phyloP scores from a whole-genome alignment of 2,329 filamentous ascomycete species.

The Cercospora sp. region DNA sequence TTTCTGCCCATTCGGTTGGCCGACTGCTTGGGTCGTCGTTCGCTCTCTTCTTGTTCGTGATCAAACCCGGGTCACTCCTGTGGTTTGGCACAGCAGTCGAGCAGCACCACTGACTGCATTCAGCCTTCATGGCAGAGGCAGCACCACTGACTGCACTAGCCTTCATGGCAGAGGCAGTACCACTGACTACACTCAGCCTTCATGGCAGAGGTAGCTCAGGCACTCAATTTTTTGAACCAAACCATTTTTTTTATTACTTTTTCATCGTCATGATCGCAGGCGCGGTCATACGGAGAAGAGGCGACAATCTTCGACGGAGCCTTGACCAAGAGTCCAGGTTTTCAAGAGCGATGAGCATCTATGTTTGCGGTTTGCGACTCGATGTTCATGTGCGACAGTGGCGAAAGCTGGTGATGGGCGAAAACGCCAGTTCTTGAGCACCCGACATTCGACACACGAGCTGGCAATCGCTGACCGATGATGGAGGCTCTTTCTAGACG shows the following conservation, averaged over 20 bases:
- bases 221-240: conserved; percentile 4
- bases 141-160: background rate
- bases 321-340: background rate
- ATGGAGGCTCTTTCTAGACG: background rate
- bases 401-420: background rate
- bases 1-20: background rate
- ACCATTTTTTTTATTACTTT: background rate
- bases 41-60: background rate
- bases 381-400: background rate
- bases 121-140: background rate
- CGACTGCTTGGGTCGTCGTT: conserved; percentile 4
- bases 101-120: background rate
- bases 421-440: background rate
- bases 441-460: background rate
- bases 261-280: background rate
- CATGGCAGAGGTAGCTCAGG: background rate
- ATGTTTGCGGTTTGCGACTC: background rate
- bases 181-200: conserved; percentile 1
- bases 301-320: background rate
- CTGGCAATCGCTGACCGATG: background rate
- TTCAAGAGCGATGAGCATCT: background rate
- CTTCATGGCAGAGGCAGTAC: background rate
- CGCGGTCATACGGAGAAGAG: conserved; percentile 2
- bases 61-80: background rate
- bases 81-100: conserved; percentile 3